Evolutionary conservation across 2,329 filamentous ascomycete species (phyloP).

Genomic region (Magnaporthales sp.): DNA sequence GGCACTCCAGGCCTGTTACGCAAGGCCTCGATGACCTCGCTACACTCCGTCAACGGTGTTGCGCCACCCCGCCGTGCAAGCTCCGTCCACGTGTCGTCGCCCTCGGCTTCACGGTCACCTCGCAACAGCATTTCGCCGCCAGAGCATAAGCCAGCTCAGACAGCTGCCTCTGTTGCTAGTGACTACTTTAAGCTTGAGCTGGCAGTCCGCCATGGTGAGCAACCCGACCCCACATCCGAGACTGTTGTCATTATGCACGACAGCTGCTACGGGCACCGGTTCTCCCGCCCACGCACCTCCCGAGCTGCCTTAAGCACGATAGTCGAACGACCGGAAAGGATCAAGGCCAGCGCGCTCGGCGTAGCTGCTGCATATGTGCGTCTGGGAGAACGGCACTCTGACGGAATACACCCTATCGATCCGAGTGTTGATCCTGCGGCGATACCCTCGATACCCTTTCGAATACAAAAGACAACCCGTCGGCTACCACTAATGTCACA

Average conservation of each 20-base stretch:
- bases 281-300: conserved; percentile 70
- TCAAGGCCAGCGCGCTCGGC: conserved; percentile 76
- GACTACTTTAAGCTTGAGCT: conserved; percentile 62
- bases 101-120: conserved; percentile 28
- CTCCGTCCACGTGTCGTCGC: conserved; percentile 32
- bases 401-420: conserved; percentile 58
- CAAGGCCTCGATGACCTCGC: conserved; percentile 49
- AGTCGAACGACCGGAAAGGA: conserved; percentile 85
- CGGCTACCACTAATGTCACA: conserved; percentile 62
- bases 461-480: conserved; percentile 72
- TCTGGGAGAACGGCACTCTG: conserved; percentile 72
- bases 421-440: conserved; percentile 47
- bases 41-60: conserved; percentile 34
- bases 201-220: conserved; percentile 35
- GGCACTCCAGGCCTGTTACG: conserved; percentile 42
- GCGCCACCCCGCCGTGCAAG: conserved; percentile 40
- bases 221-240: conserved; percentile 35
- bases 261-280: conserved; percentile 90
- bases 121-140: conserved; percentile 24
- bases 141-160: conserved; percentile 7
- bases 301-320: conserved; percentile 67
- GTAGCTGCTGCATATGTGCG: conserved; percentile 82
- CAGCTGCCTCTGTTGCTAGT: conserved; percentile 28
- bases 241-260: conserved; percentile 86
- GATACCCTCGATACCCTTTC: conserved; percentile 63